Evolutionary conservation across 2,329 filamentous ascomycete genomes (phyloP).

Genomic region (Nigrospora sphaerica): DNA sequence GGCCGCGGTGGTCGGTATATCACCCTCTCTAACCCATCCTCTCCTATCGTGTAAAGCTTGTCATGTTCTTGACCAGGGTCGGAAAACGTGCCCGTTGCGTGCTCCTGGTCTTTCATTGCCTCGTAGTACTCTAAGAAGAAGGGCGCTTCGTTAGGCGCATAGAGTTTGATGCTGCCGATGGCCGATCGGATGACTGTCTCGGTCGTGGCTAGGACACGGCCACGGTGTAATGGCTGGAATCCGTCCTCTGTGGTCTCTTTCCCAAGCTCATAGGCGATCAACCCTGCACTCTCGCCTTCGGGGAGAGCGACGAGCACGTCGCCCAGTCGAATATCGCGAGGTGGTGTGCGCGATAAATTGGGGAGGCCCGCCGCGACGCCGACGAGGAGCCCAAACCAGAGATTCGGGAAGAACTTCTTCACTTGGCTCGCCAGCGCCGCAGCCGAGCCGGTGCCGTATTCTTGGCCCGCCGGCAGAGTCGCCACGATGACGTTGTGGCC

Average conservation of each 20-base stretch:
- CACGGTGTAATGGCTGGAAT: too few relatives aligned
- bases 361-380: conserved; percentile 28
- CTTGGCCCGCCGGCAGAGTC: conserved; percentile 23
- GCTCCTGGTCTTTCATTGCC: neutral
- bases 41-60: too few relatives aligned
- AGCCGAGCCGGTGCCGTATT: conserved; percentile 25
- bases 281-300: conserved; percentile 12
- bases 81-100: too few relatives aligned
- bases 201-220: too few relatives aligned
- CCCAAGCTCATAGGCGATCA: conserved; percentile 20
- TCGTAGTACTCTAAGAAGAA: too few relatives aligned
- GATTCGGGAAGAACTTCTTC: conserved; percentile 24
- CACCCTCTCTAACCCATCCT: neutral
- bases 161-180: too few relatives aligned
- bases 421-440: conserved; percentile 25
- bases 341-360: conserved; percentile 11
- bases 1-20: conserved; percentile 11
- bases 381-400: conserved; percentile 28
- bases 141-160: too few relatives aligned
- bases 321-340: conserved; percentile 28
- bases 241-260: too few relatives aligned
- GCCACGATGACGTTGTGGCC: conserved; percentile 28
- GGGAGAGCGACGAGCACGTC: conserved; percentile 26
- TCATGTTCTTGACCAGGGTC: conserved; percentile 22
- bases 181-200: too few relatives aligned